Conservation (phyloP, 2,329 filamentous ascomycete species). For the Colletotrichum neosansevieriae region DNA sequence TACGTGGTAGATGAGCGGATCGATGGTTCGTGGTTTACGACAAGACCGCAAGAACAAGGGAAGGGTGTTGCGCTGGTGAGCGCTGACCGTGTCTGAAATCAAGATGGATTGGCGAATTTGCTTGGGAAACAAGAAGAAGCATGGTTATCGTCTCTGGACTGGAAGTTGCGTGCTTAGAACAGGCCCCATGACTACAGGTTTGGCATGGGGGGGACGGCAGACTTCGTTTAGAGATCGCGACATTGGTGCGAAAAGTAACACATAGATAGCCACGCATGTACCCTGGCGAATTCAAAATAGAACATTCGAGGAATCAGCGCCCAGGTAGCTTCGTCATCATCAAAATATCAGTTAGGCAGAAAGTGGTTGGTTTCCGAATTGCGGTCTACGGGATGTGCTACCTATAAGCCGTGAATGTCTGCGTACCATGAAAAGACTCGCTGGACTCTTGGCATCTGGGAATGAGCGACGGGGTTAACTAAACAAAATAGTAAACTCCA, state of each 20-base stretch:
- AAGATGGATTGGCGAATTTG: background rate
- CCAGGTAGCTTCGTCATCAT: background rate
- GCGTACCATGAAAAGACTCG: background rate
- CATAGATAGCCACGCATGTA: background rate
- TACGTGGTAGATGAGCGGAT: conserved; percentile 13
- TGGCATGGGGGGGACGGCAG: background rate
- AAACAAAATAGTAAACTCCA: background rate
- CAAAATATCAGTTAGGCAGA: background rate
- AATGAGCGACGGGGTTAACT: background rate
- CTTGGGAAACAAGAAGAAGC: background rate
- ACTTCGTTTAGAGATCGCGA: background rate
- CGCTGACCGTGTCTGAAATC: background rate
- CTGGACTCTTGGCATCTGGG: background rate
- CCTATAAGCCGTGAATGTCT: conserved; percentile 1
- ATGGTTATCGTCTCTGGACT: background rate
- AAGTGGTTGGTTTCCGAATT: background rate
- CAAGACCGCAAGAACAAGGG: background rate
- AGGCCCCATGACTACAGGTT: background rate
- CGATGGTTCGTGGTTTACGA: background rate
- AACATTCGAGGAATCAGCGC: background rate
- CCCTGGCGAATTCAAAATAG: background rate
- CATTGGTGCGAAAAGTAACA: background rate
- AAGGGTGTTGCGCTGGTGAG: background rate
- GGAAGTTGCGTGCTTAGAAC: background rate
- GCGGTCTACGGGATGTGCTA: conserved; percentile 21